Conservation (phyloP, 2,329 filamentous ascomycete genomes). For the Claviceps sp. region DNA sequence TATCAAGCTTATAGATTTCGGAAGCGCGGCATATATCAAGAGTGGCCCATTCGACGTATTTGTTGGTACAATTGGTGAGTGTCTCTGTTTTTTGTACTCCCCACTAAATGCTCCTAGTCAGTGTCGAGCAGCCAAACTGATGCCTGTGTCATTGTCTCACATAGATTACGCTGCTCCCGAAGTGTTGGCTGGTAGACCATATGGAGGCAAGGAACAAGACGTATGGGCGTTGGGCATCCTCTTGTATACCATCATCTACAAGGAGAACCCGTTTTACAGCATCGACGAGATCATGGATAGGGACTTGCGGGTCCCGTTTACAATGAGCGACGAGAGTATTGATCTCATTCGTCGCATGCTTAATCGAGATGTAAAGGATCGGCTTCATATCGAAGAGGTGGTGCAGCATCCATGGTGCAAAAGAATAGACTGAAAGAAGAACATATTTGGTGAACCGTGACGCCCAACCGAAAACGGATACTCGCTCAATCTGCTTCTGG, state of each 20-base stretch:
- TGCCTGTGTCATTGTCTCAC: not conserved
- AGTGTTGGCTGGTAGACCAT: slow-evolving; percentile 81
- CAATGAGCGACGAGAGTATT: slow-evolving; percentile 83
- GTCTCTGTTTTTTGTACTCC: slow-evolving; percentile 20
- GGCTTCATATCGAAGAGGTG: slow-evolving; percentile 79
- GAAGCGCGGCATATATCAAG: slow-evolving; percentile 95
- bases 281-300: slow-evolving; percentile 99
- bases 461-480: not conserved
- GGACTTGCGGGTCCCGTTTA: slow-evolving; percentile 79
- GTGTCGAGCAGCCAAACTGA: not conserved
- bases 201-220: slow-evolving; percentile 92
- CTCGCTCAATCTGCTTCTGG: not conserved
- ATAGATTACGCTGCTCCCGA: slow-evolving; percentile 97
- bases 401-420: slow-evolving; percentile 74
- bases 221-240: slow-evolving; percentile 96
- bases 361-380: slow-evolving; percentile 69
- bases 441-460: not conserved
- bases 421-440: not conserved
- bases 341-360: slow-evolving; percentile 87
- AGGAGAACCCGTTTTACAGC: slow-evolving; percentile 98
- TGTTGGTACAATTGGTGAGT: slow-evolving; percentile 89
- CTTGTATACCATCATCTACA: slow-evolving; percentile 97
- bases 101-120: not conserved
- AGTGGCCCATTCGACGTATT: slow-evolving; percentile 98
- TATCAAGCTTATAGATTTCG: slow-evolving; percentile 97